Evolutionary conservation across 495 filamentous ascomycete species (phyloP), one percentile per base, ranked within the genome.

Genomic region (Hypoxylon trugodes): DNA sequence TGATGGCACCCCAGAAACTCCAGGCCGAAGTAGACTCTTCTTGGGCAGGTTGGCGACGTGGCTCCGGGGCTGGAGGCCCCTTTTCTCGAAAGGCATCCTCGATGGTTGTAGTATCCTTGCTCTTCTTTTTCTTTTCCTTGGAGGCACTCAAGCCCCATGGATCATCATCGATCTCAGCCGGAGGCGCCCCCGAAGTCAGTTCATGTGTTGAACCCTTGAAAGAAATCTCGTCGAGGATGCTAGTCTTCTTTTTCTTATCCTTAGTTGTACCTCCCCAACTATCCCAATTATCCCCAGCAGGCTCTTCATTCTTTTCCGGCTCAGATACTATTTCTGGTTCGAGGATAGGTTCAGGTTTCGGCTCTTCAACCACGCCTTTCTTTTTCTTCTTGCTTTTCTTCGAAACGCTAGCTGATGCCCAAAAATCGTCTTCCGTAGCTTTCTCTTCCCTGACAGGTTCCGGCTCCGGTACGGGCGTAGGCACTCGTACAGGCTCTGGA

Each of bases 41-140:
- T 19, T 66, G 57, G 49, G 9, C 8, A 13, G 52, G 42, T 18
- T 15, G 42, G 30, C 10, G 24, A 46, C 37, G 26, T 15, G 46
- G 45, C 19, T 59, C 40, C 1, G 61, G 35, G 3, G 37, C 25
- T 28, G 37, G 36, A 24, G 45, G 40, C 24, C 22, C 42, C 50
- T 61, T 60, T 13, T 55, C 52, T n/a, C 65, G 42, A 2, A 21
- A 18, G 28, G 41, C 18, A 24, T 61, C 66, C 1, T 71, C 66
- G 32, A 41, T 21, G 15, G 38, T 15, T 16, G 45, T 45, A 6
- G 54, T 9, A 21, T 10, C 30, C 10, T 62, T 62, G n/a, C 28
- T 33, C 37, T 63, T 58, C 51, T 77, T 78, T 61, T 79, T 79
- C 59, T 73, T 69, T 50, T 77, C 79, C 52, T 73, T 75, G n/a